These are phyloP conservation scores for Paxillus ammoniavirescens DNA, from an alignment of 768 basidiomycete species.

Conservation along the genomic window DNA sequence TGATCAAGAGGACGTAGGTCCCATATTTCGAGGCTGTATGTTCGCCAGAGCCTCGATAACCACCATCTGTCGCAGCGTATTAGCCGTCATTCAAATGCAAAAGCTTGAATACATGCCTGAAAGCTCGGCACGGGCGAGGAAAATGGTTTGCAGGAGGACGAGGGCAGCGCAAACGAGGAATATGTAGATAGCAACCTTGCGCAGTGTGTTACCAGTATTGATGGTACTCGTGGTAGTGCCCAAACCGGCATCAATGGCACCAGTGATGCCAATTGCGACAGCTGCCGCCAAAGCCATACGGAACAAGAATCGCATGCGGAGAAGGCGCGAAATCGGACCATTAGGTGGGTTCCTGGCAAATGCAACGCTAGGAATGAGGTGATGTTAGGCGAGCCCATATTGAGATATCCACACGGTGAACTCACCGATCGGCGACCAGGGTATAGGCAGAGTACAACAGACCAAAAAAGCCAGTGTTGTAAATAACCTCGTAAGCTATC, in stretches of 20 bases:
- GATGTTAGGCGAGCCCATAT: neutral
- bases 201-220: constrained; percentile 22
- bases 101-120: constrained; percentile 4
- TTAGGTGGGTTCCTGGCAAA: constrained; percentile 15
- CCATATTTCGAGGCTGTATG: constrained; percentile 18
- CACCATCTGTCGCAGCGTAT: constrained; percentile 5
- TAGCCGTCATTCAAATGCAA: neutral
- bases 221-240: constrained; percentile 4
- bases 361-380: constrained; percentile 7
- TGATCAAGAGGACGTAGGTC: constrained; percentile 20
- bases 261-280: constrained; percentile 28
- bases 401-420: neutral
- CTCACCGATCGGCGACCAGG: constrained; percentile 32
- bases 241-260: constrained; percentile 13
- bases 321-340: constrained; percentile 14
- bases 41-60: neutral
- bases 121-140: constrained; percentile 20
- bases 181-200: constrained; percentile 27
- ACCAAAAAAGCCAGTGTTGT: constrained; percentile 35
- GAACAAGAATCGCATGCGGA: constrained; percentile 20
- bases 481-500: constrained; percentile 31
- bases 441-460: constrained; percentile 28
- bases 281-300: constrained; percentile 25
- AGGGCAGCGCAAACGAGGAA: constrained; percentile 27
- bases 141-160: constrained; percentile 15